Evolutionary conservation across 2,329 filamentous ascomycete species (phyloP), one percentile per base, ranked within the genome.

Genomic region (Calonectria pteridis): DNA sequence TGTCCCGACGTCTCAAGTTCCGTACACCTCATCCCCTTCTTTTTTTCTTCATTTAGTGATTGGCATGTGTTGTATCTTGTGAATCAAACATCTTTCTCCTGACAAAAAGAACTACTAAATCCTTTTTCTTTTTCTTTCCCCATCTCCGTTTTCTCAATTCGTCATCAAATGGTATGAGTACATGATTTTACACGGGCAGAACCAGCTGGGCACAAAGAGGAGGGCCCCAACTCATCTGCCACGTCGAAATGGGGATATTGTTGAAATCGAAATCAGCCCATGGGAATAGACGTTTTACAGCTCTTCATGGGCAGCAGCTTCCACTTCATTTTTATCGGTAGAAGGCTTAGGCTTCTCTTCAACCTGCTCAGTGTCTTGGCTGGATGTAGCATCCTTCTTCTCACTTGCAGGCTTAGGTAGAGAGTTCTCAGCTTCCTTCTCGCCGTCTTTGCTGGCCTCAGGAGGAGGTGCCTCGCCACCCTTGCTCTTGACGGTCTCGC

Each of bases 381-480:
- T 84, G 59, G 78, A 81, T 18, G 87, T 90, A 33, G 91, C 91
- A 80, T 92, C 91, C 76, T 91, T 90, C 73, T 87, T 87, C 78
- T 93, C 91, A 77, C 91, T 93, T 2, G 90, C 91, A 40, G 91
- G 91, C 85, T 92, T 92, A 51, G 91, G 88, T 78, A 87, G 85
- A 77, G 85, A 86, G 77, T 86, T 86, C 79, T 90, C 89, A 18
- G 88, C 85, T 82, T 91, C 91, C 79, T 88, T 89, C 83, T 91
- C 90, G 73, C 91, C 91, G 74, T 91, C 90, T 71, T 89, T 86
- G 81, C 91, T 88, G 79, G 89, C 83, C 33, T 86, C 84, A 81
- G 73, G 87, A 84, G 73, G 86, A 83, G 83, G 80, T 59, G 78
- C 83, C 1, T 83, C 82, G 68, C 84, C 81, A 51, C 75, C 83